Percentiles rank a stretch among this genome's conserved stretches.
These are phyloP conservation scores for Tolypocladium tropicale DNA, from an alignment of 2,329 filamentous ascomycete genomes.

Conservation along the genomic window DNA sequence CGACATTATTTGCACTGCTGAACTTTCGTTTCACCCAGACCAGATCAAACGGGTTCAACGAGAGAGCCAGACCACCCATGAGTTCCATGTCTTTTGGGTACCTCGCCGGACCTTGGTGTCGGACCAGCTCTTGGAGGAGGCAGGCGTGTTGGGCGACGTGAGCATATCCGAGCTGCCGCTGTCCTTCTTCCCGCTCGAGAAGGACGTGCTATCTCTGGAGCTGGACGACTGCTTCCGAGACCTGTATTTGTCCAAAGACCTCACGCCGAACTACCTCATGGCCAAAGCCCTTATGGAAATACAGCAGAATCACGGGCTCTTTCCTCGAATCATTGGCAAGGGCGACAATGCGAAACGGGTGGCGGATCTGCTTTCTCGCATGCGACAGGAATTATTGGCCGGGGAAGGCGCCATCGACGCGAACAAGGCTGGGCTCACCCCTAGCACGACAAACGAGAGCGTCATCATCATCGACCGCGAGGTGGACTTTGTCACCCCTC, in stretches of 20 bases:
- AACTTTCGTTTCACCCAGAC: constrained; percentile 43
- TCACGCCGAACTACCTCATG: constrained; percentile 79
- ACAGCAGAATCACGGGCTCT: constrained; percentile 84
- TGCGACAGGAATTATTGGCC: constrained; percentile 80
- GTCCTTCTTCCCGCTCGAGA: constrained; percentile 84
- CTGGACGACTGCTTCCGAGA: constrained; percentile 79
- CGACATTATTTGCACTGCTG: constrained; percentile 2
- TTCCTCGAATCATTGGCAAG: constrained; percentile 90
- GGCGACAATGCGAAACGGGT: constrained; percentile 88
- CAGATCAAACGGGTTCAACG: constrained; percentile 85
- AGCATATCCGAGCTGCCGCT: constrained; percentile 80
- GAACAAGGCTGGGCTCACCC: constrained; percentile 59
- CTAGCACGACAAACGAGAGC: constrained; percentile 81
- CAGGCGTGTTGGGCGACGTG: constrained; percentile 85
- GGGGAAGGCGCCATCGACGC: constrained; percentile 61
- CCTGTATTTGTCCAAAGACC: constrained; percentile 82
- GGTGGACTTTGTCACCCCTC: constrained; percentile 81
- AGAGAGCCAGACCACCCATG: constrained; percentile 82
- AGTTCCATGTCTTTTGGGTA: constrained; percentile 95
- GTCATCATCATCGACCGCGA: constrained; percentile 93
- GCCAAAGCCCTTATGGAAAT: constrained; percentile 91
- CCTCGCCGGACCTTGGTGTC: constrained; percentile 85
- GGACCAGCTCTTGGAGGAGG: constrained; percentile 84
- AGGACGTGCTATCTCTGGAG: constrained; percentile 84
- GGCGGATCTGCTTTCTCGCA: constrained; percentile 76